Evolutionary conservation across 1,139 yeast genomes (phyloP), one percentile per base, ranked within the genome.

Genomic region (Lizanozyma gosingica): DNA sequence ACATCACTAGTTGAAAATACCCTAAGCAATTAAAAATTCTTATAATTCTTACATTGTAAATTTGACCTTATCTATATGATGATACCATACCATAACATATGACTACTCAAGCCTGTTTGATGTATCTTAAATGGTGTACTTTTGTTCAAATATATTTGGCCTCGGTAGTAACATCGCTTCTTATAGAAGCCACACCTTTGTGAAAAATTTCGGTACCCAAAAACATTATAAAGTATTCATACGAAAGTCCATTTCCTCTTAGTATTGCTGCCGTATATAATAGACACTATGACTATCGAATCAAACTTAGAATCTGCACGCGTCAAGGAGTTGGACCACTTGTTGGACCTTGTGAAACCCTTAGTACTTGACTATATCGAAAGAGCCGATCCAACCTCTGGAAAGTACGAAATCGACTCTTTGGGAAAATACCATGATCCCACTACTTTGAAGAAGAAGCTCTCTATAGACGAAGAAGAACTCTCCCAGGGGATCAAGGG

Each of bases 351-450:
- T 9, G 46, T 70, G 40, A 62, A 61, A 40, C 76, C 75, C 3
- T 60, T 59, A 39, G 55, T 70, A 32, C 47, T 70, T 14, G 57
- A 59, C 11, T 67, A 64, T 48, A 56, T 70, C 17, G 59, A 57
- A 14, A 51, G 57, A 35, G 60, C 71, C 1, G 72, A 68, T 41
- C 63, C 65, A 11, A 44, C 46, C 29, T 56, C 64, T 3, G 18
- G 43, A 4, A 45, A 47, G 14, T 67, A 60, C 46, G 52, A 57
- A 27, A 39, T 47, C 2, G 55, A 49, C 36, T 63, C 73, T 2
- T 52, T 70, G 18, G 75, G 75, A 2, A 56, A 54, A 15, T 70
- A 66, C 53, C 62, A 64, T 41, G 60, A 61, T 18, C 75, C 75
- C 2, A 45, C 46, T 14, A 53, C 51, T 16, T 55, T 70, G 43